Conservation (phyloP, 2,329 filamentous ascomycete species). For the Aspergillus sp. region DNA sequence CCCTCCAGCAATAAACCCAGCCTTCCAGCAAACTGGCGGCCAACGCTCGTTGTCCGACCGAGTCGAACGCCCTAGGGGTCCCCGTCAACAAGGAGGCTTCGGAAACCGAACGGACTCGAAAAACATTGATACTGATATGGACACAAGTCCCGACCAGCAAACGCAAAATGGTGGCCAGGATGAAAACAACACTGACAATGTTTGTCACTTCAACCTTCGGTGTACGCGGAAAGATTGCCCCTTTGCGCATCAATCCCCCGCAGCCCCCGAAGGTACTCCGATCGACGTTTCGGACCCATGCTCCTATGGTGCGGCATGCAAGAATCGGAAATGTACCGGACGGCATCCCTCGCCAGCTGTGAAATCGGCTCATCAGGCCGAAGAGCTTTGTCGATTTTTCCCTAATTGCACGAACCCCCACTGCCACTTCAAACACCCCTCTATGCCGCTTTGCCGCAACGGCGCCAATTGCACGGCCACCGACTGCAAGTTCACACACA, state of each 20-base stretch:
- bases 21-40: conserved; percentile 50
- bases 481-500: conserved; percentile 87
- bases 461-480: conserved; percentile 80
- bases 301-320: conserved; percentile 85
- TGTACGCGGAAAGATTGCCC: conserved; percentile 89
- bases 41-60: conserved; percentile 72
- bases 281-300: conserved; percentile 81
- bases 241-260: conserved; percentile 92
- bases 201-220: conserved; percentile 86
- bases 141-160: conserved; percentile 37
- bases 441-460: conserved; percentile 84
- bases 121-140: conserved; percentile 35
- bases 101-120: conserved; percentile 44
- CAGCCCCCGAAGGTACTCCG: conserved; percentile 72
- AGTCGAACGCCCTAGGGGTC: conserved; percentile 51
- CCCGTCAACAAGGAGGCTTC: conserved; percentile 57
- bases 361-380: conserved; percentile 72
- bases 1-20: conserved; percentile 54
- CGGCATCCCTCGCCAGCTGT: conserved; percentile 90
- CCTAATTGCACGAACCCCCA: conserved; percentile 85
- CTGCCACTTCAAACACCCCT: conserved; percentile 87
- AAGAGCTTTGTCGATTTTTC: conserved; percentile 87
- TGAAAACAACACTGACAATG: conserved; percentile 59
- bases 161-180: conserved; percentile 47
- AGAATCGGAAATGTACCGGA: conserved; percentile 89